Evolutionary conservation across 2,329 filamentous ascomycete genomes (phyloP).

Genomic region (Sordariomycetes sp.): DNA sequence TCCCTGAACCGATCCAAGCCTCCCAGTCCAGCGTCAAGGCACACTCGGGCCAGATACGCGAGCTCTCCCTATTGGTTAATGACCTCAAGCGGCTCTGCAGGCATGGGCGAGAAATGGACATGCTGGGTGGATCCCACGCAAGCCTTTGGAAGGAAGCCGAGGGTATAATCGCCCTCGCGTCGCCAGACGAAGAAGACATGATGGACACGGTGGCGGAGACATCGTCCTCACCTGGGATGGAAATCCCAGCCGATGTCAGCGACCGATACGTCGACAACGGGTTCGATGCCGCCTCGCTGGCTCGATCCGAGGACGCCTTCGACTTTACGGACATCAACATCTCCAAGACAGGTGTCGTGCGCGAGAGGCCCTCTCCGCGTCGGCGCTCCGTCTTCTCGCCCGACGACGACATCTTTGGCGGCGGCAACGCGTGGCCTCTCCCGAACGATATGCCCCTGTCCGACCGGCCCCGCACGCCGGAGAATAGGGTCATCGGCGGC

Average conservation of each 20-base stretch:
- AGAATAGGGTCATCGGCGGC: slow-evolving; percentile 20
- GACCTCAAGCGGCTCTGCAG: slow-evolving; percentile 69
- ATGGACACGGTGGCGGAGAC: slow-evolving; percentile 22
- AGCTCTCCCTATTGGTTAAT: slow-evolving; percentile 72
- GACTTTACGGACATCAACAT: slow-evolving; percentile 30
- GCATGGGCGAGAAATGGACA: slow-evolving; percentile 56
- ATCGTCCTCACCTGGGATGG: slow-evolving; percentile 21
- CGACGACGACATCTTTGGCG: slow-evolving; percentile 56
- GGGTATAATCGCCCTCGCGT: slow-evolving; percentile 77
- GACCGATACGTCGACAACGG: slow-evolving; percentile 34
- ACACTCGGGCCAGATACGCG: slow-evolving; percentile 73
- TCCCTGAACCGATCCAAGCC: slow-evolving; percentile 70
- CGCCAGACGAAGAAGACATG: slow-evolving; percentile 50
- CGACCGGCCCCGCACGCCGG: slow-evolving; percentile 31
- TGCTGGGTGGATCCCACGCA: slow-evolving; percentile 48
- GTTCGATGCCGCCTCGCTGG: slow-evolving; percentile 33
- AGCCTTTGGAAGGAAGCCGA: slow-evolving; percentile 71
- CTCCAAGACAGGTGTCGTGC: slow-evolving; percentile 40
- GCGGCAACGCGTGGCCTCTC: slow-evolving; percentile 10
- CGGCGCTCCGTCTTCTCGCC: slow-evolving; percentile 54
- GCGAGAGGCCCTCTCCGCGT: slow-evolving; percentile 39
- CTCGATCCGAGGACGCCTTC: slow-evolving; percentile 30
- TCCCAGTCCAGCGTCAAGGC: slow-evolving; percentile 74
- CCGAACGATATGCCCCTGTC: slow-evolving; percentile 27
- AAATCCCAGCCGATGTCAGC: slow-evolving; percentile 27